Base-by-base conservation (phyloP, 805 yeast species). In the Ogataea polymorpha region DNA sequence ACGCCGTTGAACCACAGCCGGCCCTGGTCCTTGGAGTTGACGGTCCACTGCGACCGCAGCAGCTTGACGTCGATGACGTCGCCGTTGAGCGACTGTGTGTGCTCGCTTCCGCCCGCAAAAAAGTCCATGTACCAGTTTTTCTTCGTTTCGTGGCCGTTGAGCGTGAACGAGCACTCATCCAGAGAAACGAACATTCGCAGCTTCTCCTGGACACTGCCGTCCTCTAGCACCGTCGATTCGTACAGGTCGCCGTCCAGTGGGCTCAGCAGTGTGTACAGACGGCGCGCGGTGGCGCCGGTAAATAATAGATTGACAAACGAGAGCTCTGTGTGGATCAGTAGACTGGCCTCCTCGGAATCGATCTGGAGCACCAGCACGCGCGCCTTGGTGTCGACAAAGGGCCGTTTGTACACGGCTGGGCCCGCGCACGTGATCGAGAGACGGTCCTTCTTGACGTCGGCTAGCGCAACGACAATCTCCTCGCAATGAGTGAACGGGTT, bases 381-480 rank as follows among this genome's bases (percentile, higher is more conserved):
- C 48, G 34, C 34, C 21, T 27, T 2, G 46, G 45, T 21, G 51
- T 77, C 81, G 5, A 68, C 59, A 49, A 52, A 72, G 1, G 79
- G 80, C 34, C 83, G 64, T 21, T 66, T 63, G 55, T 73, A 77
- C 33, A 55, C 51, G 1, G 66, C 49, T 9, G 48, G 37, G 2
- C 42, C 36, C 17, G 42, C 55, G 49, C 54, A 25, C 23, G 36
- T 35, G 44, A 37, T 4, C 49, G 50, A 4, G 62, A 56, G 15
- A 26, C 79, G 74, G 23, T 60, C 57, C 17, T 58, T 55, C 35
- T 63, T 65, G 14, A 82, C 30, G 56, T 83, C 81, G 25, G 58
- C 49, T 26, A 80, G 44, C 20, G 68, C 58, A 2, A 86, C 42
- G 1, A 77, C 49, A 8, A 89, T 83, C 49, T 84, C 93, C 48